These are phyloP conservation scores for Chlamydomonas sp. DNA, from an alignment of 139 green algal species.

Conservation along the genomic window DNA sequence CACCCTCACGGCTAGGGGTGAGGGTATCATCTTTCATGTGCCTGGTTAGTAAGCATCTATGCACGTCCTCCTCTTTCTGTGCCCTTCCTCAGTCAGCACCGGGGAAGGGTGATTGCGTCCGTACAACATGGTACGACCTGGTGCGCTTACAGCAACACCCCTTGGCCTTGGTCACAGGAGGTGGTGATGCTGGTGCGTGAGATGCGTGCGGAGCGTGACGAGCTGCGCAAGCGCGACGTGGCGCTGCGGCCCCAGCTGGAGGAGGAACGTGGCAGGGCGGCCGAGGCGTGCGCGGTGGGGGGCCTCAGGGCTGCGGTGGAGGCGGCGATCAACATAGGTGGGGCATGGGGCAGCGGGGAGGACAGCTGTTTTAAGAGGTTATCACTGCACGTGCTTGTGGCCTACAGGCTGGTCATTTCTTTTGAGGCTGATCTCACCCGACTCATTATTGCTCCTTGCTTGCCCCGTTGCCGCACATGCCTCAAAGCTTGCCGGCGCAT, in stretches of 20 bases:
- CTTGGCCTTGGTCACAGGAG: background rate
- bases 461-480: background rate
- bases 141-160: no score
- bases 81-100: no score
- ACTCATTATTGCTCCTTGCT: background rate
- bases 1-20: no score
- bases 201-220: conserved; percentile 49
- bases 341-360: background rate
- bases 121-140: no score
- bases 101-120: no score
- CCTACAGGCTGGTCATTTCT: background rate
- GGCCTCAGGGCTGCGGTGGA: background rate
- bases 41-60: no score
- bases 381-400: no score
- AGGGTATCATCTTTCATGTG: no score
- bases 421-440: background rate
- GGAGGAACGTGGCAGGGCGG: background rate
- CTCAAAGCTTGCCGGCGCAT: conserved; percentile 1
- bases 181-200: conserved; percentile 1
- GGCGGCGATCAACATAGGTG: conserved; percentile 12
- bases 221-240: conserved; percentile 42
- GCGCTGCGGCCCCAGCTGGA: conserved; percentile 3
- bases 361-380: background rate
- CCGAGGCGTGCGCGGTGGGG: conserved; percentile 24
- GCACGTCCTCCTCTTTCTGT: no score